Evolutionary conservation across 1,139 yeast genomes (phyloP), one percentile per base, ranked within the genome.

Genomic region (Zygosaccharomyces pseudobailii): DNA sequence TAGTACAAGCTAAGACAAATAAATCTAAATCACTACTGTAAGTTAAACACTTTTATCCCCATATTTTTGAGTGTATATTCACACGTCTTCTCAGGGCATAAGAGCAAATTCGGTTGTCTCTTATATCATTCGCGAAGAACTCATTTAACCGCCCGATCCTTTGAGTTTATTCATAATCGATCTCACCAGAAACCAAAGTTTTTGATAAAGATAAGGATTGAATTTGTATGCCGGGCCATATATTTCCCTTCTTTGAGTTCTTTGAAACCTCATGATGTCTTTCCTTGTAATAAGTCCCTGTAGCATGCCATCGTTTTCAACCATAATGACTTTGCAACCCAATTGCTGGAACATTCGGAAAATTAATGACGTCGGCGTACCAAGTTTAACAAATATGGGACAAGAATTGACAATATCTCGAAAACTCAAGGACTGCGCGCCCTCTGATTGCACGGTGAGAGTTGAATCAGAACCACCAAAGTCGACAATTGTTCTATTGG

Each of bases 281-380:
- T 84, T 83, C 55, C 83, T 72, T 0, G 94, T 84, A 1, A 86
- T 67, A n/a, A 83, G 56, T 0, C 95, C 95, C 9, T 70, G 71
- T 33, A 82, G 62, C 1, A 53, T 40, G 2, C 84, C 86, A 40
- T 71, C 66, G 23, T 73, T 70, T 50, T 82, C 85, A 0, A 89
- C 83, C 41, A 86, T 71, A 1, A 92, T 75, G 34, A 82, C 76
- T 34, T 88, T 72, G 4, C 97, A 96, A 0, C 97, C 97, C 34
- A 89, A 64, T 55, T 85, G 83, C 49, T 80, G 77, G 65, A 92
- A 92, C 19, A 87, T 70, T 40, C 84, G 86, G 50, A 83, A 70
- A 2, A 84, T 77, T 35, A 78, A 75, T 53, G 84, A 87, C 33
- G 89, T 69, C 0, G 86, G 75, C 0, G 83, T 72, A 30, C 69